Percentiles rank a stretch among this genome's conserved stretches.
Evolutionary conservation across 306 rosid species (phyloP).

Genomic region (Prunus persica): Prunus_persica_NCBIv2 NC_034016.1:22061001-22061500

Average conservation of each 20-base stretch:
- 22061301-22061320: constrained; percentile 97
- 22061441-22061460: not conserved
- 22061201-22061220: constrained; percentile 86
- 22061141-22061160: not conserved
- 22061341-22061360: constrained; percentile 71
- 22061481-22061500: not conserved
- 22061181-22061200: constrained; percentile 38
- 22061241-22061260: constrained; percentile 68
- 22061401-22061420: constrained; percentile 76
- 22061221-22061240: constrained; percentile 91
- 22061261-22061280: constrained; percentile 82
- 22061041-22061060: not conserved
- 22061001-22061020: not conserved
- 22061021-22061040: not conserved
- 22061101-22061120: not conserved
- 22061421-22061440: constrained; percentile 82
- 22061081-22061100: not conserved
- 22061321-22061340: constrained; percentile 82
- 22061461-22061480: not conserved
- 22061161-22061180: not conserved
- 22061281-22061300: constrained; percentile 73
- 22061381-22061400: constrained; percentile 95
- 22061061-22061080: not conserved
- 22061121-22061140: too few species aligned
- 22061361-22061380: constrained; percentile 96